Evolutionary conservation across 2,329 filamentous ascomycete genomes (phyloP).

Genomic region (Fusarium nelsonii): DNA sequence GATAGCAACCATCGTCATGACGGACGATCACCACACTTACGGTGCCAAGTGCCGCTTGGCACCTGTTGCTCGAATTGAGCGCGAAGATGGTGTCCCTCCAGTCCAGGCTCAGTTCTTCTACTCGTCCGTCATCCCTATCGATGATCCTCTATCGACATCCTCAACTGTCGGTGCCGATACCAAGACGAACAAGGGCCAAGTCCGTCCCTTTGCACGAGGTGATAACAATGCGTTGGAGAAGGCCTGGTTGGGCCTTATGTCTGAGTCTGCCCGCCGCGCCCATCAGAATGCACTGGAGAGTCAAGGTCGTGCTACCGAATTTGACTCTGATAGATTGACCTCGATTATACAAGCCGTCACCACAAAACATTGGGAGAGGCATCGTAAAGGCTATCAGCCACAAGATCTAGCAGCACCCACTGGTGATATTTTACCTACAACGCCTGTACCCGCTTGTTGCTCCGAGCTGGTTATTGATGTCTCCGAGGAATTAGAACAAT

Average conservation of each 20-base stretch:
- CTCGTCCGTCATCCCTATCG: slow-evolving; percentile 82
- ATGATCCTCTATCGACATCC: slow-evolving; percentile 83
- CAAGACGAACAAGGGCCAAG: slow-evolving; percentile 67
- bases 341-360: slow-evolving; percentile 60
- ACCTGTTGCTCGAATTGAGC: slow-evolving; percentile 56
- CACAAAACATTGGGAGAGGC: slow-evolving; percentile 61
- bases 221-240: slow-evolving; percentile 86
- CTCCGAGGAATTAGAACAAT: slow-evolving; percentile 60
- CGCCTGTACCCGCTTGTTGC: slow-evolving; percentile 60
- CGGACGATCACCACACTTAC: slow-evolving; percentile 64
- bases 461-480: slow-evolving; percentile 61
- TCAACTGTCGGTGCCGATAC: slow-evolving; percentile 64
- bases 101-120: slow-evolving; percentile 86
- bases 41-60: slow-evolving; percentile 70
- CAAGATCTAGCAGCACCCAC: slow-evolving; percentile 50
- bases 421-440: slow-evolving; percentile 49
- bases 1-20: slow-evolving; percentile 33
- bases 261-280: slow-evolving; percentile 60
- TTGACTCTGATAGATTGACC: slow-evolving; percentile 31
- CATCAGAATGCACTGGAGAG: slow-evolving; percentile 56
- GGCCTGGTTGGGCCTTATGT: slow-evolving; percentile 76
- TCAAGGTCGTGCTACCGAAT: slow-evolving; percentile 19
- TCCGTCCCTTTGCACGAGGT: slow-evolving; percentile 81
- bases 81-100: slow-evolving; percentile 66
- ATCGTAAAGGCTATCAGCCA: slow-evolving; percentile 55